phyloP scores from a whole-genome alignment of 805 yeast species.

The Blastobotrys robertii region DNA sequence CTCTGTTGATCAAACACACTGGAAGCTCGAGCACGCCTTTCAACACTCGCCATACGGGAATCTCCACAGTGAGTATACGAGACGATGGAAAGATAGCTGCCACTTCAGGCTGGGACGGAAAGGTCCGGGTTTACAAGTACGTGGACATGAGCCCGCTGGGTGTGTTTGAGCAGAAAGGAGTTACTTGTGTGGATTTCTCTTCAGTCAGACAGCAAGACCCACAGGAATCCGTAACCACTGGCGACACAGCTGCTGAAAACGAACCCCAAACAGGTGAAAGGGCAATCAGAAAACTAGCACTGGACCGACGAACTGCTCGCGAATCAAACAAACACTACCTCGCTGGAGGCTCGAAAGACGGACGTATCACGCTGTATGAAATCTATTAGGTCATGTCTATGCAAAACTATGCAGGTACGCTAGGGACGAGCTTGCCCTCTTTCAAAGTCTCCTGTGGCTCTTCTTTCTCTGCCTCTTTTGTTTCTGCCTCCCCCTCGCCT shows the following conservation, averaged over 20 bases:
- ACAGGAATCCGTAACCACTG: no score
- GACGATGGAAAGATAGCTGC: slow-evolving; percentile 18
- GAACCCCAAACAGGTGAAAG: background rate
- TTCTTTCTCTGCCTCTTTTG: no score
- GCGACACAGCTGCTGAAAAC: no score
- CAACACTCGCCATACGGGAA: slow-evolving; percentile 23
- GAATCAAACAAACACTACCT: slow-evolving; percentile 23
- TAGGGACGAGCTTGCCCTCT: no score
- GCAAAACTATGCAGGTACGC: no score
- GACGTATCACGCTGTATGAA: slow-evolving; percentile 38
- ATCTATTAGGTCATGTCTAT: slow-evolving; percentile 5
- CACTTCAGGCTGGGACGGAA: slow-evolving; percentile 35
- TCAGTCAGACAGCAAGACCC: background rate
- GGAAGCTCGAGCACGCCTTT: slow-evolving; percentile 1
- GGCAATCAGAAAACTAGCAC: no score
- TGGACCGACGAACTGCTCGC: background rate
- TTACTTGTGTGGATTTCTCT: slow-evolving; percentile 19
- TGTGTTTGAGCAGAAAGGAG: slow-evolving; percentile 23
- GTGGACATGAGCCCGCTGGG: slow-evolving; percentile 23
- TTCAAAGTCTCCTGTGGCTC: no score
- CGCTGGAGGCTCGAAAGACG: slow-evolving; percentile 48
- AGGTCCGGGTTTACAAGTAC: slow-evolving; percentile 23
- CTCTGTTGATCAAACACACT: slow-evolving; percentile 20
- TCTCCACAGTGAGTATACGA: slow-evolving; percentile 20
- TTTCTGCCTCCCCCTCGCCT: no score